A percentile compares a stretch with the other conserved stretches of the same genome.
Evolutionary conservation across 257 asterid genomes (phyloP).

Genomic region (Gentiana macrophylla): DNA sequence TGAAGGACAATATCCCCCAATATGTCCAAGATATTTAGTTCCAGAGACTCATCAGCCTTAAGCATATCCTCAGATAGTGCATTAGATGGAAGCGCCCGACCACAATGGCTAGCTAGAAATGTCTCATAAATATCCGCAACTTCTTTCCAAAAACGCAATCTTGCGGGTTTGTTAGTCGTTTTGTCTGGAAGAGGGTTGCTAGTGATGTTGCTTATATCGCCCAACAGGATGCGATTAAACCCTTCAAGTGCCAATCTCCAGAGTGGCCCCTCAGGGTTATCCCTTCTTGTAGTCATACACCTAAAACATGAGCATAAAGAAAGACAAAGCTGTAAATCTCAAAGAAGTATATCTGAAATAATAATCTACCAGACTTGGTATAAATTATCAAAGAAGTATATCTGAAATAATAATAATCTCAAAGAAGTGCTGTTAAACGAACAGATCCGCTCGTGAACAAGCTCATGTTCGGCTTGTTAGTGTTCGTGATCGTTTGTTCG

Average conservation of each 20-base stretch:
- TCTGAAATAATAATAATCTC: too few species aligned
- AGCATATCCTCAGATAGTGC: constrained; percentile 45
- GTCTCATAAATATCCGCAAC: constrained; percentile 87
- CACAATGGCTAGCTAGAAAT: constrained; percentile 89
- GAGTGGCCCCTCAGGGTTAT: constrained; percentile 84
- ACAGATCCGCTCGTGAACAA: too few species aligned
- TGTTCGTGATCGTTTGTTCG: too few species aligned
- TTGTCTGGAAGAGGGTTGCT: constrained; percentile 24
- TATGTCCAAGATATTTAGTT: constrained; percentile 67
- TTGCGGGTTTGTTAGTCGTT: constrained; percentile 36
- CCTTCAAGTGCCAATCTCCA: constrained; percentile 95
- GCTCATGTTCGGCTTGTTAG: too few species aligned
- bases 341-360: too few species aligned
- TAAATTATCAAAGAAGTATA: too few species aligned
- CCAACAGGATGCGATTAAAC: constrained; percentile 57
- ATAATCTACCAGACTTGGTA: not conserved
- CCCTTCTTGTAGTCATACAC: constrained; percentile 98
- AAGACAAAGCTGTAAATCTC: not conserved
- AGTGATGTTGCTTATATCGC: constrained; percentile 40
- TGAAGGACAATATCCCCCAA: constrained; percentile 73
- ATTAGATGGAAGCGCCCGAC: constrained; percentile 80
- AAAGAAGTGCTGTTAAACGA: too few species aligned
- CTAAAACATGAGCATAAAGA: constrained; percentile 19
- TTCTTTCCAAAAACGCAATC: constrained; percentile 87
- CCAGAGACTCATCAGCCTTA: constrained; percentile 70